Evolutionary conservation across 352 stramenopile species (phyloP).

Genomic region (Globisporangium alternatum): DNA sequence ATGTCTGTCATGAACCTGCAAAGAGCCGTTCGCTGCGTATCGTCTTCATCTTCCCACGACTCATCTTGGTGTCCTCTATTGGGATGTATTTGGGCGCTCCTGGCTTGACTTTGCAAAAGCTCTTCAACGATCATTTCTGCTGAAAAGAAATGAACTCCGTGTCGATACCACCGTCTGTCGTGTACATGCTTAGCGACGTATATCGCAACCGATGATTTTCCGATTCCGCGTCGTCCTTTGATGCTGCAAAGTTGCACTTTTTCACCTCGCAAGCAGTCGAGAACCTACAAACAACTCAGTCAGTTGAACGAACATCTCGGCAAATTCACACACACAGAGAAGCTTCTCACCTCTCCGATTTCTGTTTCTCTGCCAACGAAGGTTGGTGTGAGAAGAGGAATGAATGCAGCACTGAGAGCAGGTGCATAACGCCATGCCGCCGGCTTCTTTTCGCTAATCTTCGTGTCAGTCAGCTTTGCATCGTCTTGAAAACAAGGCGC

Average conservation of each 20-base stretch:
- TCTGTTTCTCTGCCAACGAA: constrained; percentile 50
- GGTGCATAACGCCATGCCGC: constrained; percentile 25
- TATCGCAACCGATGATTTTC: constrained; percentile 61
- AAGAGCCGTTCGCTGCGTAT: constrained; percentile 15
- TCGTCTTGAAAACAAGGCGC: constrained; percentile 1
- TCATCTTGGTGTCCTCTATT: constrained; percentile 1
- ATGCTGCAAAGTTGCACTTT: constrained; percentile 53
- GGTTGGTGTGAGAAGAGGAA: constrained; percentile 50
- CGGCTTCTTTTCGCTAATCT: constrained; percentile 3
- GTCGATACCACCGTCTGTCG: constrained; percentile 37
- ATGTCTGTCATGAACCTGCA: constrained; percentile 26
- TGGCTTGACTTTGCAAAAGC: constrained; percentile 18
- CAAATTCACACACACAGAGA: neutral
- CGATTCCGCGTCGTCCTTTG: constrained; percentile 38
- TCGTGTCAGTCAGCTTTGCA: constrained; percentile 22
- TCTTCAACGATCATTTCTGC: constrained; percentile 38
- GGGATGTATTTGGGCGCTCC: neutral
- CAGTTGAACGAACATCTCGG: neutral
- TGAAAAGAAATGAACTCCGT: constrained; percentile 57
- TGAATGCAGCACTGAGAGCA: constrained; percentile 43
- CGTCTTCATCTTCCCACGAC: neutral
- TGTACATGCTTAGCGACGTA: constrained; percentile 49
- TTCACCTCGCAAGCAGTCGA: constrained; percentile 22
- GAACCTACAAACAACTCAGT: constrained; percentile 23
- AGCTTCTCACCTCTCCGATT: constrained; percentile 38